Percentiles rank a stretch among this genome's conserved stretches.
Conservation (phyloP, 768 basidiomycete genomes). For the Psilocybe cyanescens region DNA sequence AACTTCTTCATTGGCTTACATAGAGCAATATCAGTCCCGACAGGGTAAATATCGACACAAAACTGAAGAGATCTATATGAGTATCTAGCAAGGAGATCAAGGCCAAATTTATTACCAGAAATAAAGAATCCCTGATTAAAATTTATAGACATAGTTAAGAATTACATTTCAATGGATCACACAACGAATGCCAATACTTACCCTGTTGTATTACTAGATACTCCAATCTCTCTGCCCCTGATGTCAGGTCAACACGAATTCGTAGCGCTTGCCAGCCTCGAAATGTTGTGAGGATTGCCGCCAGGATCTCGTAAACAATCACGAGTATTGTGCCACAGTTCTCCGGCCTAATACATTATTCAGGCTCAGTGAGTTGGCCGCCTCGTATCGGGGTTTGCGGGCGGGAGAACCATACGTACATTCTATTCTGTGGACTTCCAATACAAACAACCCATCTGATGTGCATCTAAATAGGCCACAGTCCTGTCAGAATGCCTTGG, state of each 20-base stretch:
- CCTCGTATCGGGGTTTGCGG: too few relatives aligned
- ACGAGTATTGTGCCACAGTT: not conserved
- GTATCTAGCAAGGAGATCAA: not conserved
- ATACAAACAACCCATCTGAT: not conserved
- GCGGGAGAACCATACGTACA: not conserved
- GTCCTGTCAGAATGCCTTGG: too few relatives aligned
- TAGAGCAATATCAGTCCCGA: not conserved
- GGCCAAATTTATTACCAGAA: not conserved
- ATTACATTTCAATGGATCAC: too few relatives aligned
- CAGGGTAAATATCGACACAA: not conserved
- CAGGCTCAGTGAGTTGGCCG: too few relatives aligned
- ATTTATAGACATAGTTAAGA: too few relatives aligned
- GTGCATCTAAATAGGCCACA: not conserved
- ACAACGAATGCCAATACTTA: not conserved
- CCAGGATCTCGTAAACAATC: not conserved
- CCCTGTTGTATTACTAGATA: not conserved
- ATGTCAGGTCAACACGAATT: not conserved
- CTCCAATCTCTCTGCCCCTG: not conserved
- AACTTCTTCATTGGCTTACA: not conserved
- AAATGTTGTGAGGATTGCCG: not conserved
- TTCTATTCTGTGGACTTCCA: not conserved
- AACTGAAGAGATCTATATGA: not conserved
- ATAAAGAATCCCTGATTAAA: not conserved
- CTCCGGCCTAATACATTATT: too few relatives aligned
- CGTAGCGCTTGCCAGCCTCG: conserved; percentile 1